Evolutionary conservation across 495 filamentous ascomycete genomes (phyloP).

Genomic region (Amniculicola lignicola): DNA sequence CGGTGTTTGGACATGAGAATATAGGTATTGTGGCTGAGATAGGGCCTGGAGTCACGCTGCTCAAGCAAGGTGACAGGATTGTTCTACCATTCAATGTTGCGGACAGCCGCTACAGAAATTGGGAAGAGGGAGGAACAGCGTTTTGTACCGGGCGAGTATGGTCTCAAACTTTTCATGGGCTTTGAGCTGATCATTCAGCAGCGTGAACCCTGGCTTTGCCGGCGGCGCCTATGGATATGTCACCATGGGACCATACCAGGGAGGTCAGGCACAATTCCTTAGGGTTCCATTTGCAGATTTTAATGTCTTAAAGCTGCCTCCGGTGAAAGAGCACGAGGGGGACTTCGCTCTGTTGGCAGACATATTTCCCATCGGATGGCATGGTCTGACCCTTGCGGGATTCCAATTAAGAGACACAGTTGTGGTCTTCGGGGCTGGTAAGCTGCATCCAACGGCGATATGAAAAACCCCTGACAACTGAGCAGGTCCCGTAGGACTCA

Average conservation of each 20-base stretch:
- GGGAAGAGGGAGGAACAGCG: conserved; percentile 56
- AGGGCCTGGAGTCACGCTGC: conserved; percentile 48
- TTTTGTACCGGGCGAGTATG: conserved; percentile 47
- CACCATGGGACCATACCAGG: conserved; percentile 58
- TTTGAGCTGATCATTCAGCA: conserved; percentile 18
- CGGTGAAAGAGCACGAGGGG: conserved; percentile 39
- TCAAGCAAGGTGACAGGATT: conserved; percentile 43
- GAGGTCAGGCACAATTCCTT: conserved; percentile 53
- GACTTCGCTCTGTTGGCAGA: conserved; percentile 45
- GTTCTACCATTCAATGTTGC: conserved; percentile 60
- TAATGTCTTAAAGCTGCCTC: conserved; percentile 50
- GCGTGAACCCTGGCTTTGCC: conserved; percentile 58
- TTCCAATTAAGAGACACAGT: conserved; percentile 56
- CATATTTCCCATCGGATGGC: conserved; percentile 63
- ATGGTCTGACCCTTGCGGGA: conserved; percentile 53
- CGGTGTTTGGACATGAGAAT: conserved; percentile 56
- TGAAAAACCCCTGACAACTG: neutral
- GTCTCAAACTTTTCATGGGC: neutral
- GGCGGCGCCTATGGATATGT: conserved; percentile 61
- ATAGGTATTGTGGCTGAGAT: conserved; percentile 51
- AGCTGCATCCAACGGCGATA: too few relatives aligned
- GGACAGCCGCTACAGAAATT: conserved; percentile 57
- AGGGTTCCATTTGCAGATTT: conserved; percentile 58
- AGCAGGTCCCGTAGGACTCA: conserved; percentile 52
- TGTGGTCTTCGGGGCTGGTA: conserved; percentile 47